These are phyloP conservation scores for Candida glucosophila DNA, from an alignment of 1,139 yeast species.

Conservation along the genomic window DNA sequence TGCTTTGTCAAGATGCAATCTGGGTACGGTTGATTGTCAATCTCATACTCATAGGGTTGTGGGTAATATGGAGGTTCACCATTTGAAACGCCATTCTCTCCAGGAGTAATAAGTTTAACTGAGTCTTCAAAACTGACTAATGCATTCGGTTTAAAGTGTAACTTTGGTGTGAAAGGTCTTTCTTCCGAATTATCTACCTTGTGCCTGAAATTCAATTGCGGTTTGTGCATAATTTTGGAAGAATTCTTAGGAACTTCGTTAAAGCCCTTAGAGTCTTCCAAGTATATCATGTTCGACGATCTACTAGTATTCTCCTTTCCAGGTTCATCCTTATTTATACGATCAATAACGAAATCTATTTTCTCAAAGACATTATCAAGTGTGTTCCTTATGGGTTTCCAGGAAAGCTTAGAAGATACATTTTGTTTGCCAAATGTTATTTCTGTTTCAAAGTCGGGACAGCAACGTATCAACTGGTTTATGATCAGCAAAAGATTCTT, in stretches of 20 bases:
- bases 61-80: conserved; percentile 52
- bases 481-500: conserved; percentile 35
- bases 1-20: conserved; percentile 35
- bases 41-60: conserved; percentile 82
- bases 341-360: conserved; percentile 55
- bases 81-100: conserved; percentile 24
- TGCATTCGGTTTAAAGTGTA: conserved; percentile 66
- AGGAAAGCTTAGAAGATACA: conserved; percentile 25
- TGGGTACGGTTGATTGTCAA: conserved; percentile 65
- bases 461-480: conserved; percentile 37
- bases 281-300: conserved; percentile 22
- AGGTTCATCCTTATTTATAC: conserved; percentile 5
- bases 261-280: conserved; percentile 33
- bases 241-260: conserved; percentile 10
- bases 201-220: conserved; percentile 55
- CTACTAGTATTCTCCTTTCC: conserved; percentile 4
- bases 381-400: conserved; percentile 57
- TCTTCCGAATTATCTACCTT: conserved; percentile 62
- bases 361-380: conserved; percentile 71
- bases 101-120: conserved; percentile 23
- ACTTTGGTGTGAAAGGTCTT: conserved; percentile 68
- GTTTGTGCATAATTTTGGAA: conserved; percentile 49
- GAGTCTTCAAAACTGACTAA: conserved; percentile 47
- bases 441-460: conserved; percentile 19
- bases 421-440: conserved; percentile 31